Base-by-base conservation (phyloP, 495 filamentous ascomycete genomes). In the Venustampulla echinocandica region DNA sequence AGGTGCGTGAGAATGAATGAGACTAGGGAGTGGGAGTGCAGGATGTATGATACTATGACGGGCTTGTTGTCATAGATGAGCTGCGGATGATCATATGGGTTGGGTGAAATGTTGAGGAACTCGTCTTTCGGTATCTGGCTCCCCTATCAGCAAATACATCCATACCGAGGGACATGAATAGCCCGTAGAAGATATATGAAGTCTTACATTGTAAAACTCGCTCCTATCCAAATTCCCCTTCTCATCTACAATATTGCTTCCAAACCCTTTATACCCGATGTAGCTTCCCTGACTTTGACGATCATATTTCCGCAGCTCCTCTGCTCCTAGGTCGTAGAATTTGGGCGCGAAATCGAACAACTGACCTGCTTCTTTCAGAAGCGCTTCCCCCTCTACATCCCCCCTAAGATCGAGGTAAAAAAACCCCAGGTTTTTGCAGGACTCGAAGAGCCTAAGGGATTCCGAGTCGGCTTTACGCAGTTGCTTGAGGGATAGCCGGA, bases 201-300 rank as follows among this genome's bases (percentile, higher is more conserved):
- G 18, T 56, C 61, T 21, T 28, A 82, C 71, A 61, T 82, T 81
- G 53, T 81, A 81, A 53, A 80, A 80, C 57, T 82, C 78, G 56
- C 78, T 77, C 33, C 69, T 63, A 44, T 80, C 76, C 22, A 60
- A 57, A 4, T 68, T 79, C 4, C 78, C 79, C 14, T 66, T 45
- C 14, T 65, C 65, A 55, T 82, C 76, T 13, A 79, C 63, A 10
- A 70, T 52, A 1, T 65, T 65, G 19, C 47, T 61, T 2, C 77
- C 77, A 21, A 70, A 69, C 2, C 66, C 65, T 56, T 81, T 82
- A 49, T 82, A 83, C 17, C 75, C 74, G 38, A 71, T 70, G 33
- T 75, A 71, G 3, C 52, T 54, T 17, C 52, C 55, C 22, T 32
- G 10, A 21, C 23, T 49, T 46, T 62, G 64, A 53, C 74, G 69